Base-by-base conservation (phyloP, 371 early-diverging fungal genomes). In the Mucor lusitanicus region DNA sequence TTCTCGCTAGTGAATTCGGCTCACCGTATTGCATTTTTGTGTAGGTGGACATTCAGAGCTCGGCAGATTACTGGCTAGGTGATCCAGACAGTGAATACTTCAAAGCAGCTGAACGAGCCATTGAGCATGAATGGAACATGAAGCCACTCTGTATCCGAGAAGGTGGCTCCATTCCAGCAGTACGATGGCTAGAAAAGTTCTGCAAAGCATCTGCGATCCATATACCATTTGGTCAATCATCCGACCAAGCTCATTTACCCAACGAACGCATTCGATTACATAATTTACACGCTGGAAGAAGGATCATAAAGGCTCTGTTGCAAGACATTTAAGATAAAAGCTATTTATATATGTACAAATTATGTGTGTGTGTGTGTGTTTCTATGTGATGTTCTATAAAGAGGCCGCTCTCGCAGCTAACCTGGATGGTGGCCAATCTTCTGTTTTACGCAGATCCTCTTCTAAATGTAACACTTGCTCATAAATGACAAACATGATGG, bases 21-120 rank as follows among this genome's bases (percentile, higher is more conserved):
- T 9, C n/a, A n/a, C n/a, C n/a, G n/a, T n/a, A 30, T 30, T 30
- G 13, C 13, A 1, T 37, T 1, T 37, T 1, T 33, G 3, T 23
- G 0, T 50, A 50, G 50, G 53, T 70, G 13, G 61, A 46, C 2
- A 70, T 91, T 39, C 76, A 84, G 19, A 90, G 87, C 19, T 81
- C 84, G n/a, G 89, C 94, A 6, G 86, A 90, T 46, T 92, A 94
- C 85, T 94, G 93, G 94, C 66, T 93, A 63, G 93, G 91, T 8
- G 88, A 94, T 63, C 87, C 88, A 3, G 74, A 81, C 19, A 84
- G 86, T 57, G 70, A 81, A 21, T 91, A 88, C 65, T 94, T 89
- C 67, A 84, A 88, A 68, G 87, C 90, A 0, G 88, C 89, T 0
- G 88, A 87, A 64, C 61, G 78, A 35, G 92, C 90, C 1, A 89